Evolutionary conservation across 139 green algal genomes (phyloP), one percentile per base, ranked within the genome.

Genomic region (Coccomyxa sp.): DNA sequence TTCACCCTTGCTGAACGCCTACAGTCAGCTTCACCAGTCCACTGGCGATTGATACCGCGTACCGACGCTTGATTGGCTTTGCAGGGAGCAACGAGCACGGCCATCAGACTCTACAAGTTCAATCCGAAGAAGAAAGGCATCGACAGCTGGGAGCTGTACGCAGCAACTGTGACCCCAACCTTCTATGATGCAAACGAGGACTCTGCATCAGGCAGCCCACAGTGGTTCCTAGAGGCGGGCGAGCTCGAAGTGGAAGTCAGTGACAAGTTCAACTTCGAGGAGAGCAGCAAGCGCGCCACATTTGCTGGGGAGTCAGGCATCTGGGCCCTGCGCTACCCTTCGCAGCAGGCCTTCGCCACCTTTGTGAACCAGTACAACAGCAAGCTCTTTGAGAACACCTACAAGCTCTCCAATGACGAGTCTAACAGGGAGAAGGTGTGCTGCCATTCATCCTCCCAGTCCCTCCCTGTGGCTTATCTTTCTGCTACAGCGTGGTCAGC

Each of bases 341-440:
- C 50, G 2, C 39, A 71, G 39, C 68, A 71, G 8, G 34, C 44
- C 12, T 94, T 87, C 78, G 40, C 77, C 10, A n/a, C 40, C 39
- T 93, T 94, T 73, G 75, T 80, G 8, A 76, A 83, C 34, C 44
- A 86, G 44, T 88, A 88, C 70, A 87, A 92, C n/a, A 79, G 85
- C 70, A 84, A 82, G 41, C 73, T 94, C 33, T 98, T 98, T 84
- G 88, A 96, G 54, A 98, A 98, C 82, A 90, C 79, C 1, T 95
- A 90, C 78, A 88, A 87, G 2, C 36, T 91, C 41, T 78, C 93
- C 50, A 84, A 88, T 29, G 90, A 88, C 8, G 82, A 85, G 12
- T 85, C 68, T 0, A 88, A 86, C 7, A 76, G 82, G 35, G 73
- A 73, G 39, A 92, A 94, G 78, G 79, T 90, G 27, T 75, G 89